Conservation (phyloP, 441 rosid genomes). For the Populus trichocarpa region DNA sequence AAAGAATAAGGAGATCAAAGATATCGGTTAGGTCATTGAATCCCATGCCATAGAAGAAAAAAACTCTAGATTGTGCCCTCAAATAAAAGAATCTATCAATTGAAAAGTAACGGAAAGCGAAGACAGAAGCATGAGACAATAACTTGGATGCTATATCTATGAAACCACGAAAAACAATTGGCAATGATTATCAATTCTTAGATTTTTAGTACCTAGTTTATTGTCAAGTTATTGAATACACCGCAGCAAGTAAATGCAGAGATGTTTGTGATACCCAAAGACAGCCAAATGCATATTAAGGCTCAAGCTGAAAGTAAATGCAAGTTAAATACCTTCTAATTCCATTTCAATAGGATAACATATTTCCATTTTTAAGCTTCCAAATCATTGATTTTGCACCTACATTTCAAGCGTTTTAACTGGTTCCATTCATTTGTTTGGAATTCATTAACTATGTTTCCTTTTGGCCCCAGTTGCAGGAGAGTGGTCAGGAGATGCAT, state of each 20-base stretch:
- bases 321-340: background rate
- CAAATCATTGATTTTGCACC: background rate
- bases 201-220: background rate
- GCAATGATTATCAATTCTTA: background rate
- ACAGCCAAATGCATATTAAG: background rate
- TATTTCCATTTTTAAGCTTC: background rate
- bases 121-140: background rate
- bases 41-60: too few species aligned
- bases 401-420: background rate
- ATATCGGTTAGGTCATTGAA: too few species aligned
- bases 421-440: background rate
- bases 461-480: background rate
- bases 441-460: slow-evolving; percentile 1
- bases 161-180: background rate
- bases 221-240: background rate
- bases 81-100: too few species aligned
- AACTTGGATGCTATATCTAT: background rate
- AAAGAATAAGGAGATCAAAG: too few species aligned
- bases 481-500: background rate
- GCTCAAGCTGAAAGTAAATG: background rate
- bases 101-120: too few species aligned
- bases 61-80: too few species aligned
- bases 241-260: background rate
- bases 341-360: background rate
- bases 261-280: background rate